These are phyloP conservation scores for Bretschneidera sinensis DNA, from an alignment of 345 rosid genomes.

Conservation along the genomic window DNA sequence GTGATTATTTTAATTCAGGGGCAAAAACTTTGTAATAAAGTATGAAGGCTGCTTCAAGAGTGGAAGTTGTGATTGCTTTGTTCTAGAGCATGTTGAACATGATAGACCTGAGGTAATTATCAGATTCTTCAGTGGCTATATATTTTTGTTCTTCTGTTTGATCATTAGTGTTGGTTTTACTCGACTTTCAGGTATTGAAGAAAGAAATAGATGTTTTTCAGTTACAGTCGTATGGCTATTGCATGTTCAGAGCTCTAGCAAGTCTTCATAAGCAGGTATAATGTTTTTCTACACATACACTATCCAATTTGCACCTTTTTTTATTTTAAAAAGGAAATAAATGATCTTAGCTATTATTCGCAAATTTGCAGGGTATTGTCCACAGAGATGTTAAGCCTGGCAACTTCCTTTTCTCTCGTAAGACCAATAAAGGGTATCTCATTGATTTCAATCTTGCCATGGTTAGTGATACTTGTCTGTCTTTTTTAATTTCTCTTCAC, in stretches of 20 bases:
- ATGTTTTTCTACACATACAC: slow-evolving; percentile 1
- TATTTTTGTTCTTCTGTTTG: slow-evolving; percentile 15
- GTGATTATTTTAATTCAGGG: slow-evolving; percentile 44
- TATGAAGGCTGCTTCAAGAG: slow-evolving; percentile 76
- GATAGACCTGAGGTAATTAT: slow-evolving; percentile 82
- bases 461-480: slow-evolving; percentile 47
- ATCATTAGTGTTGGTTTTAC: slow-evolving; percentile 10
- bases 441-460: slow-evolving; percentile 93
- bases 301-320: background rate
- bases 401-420: slow-evolving; percentile 84
- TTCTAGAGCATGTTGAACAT: slow-evolving; percentile 85
- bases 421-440: slow-evolving; percentile 73
- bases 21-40: slow-evolving; percentile 71
- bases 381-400: slow-evolving; percentile 99
- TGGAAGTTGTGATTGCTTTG: slow-evolving; percentile 71
- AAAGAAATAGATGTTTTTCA: slow-evolving; percentile 66
- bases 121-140: slow-evolving; percentile 1
- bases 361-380: slow-evolving; percentile 59
- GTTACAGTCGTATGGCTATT: slow-evolving; percentile 77
- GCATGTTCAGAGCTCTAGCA: slow-evolving; percentile 84
- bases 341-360: slow-evolving; percentile 7
- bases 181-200: slow-evolving; percentile 47
- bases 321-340: background rate
- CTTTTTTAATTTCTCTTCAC: no score
- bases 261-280: slow-evolving; percentile 83